Percentiles rank a stretch among this genome's conserved stretches.
Evolutionary conservation across 352 stramenopile genomes (phyloP).

Genomic region (Phytophthora pistaciae): DNA sequence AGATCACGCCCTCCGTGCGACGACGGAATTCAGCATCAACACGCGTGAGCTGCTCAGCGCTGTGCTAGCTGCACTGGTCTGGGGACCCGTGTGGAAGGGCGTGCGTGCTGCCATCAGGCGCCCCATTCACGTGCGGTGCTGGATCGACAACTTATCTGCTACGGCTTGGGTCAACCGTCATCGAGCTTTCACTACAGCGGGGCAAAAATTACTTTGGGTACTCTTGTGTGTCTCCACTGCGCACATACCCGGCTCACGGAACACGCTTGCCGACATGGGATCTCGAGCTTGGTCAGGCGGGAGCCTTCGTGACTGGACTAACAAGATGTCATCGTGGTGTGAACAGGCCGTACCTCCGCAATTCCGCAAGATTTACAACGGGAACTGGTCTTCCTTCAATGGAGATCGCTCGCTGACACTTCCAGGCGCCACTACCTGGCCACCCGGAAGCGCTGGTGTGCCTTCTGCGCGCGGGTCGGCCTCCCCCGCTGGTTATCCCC

Average conservation of each 20-base stretch:
- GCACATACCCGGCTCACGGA: not conserved
- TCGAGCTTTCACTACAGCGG: not conserved
- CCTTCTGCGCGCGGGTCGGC: not conserved
- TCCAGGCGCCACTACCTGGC: too few relatives aligned
- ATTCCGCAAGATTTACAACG: not conserved
- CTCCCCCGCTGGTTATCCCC: not conserved
- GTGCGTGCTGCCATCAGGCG: not conserved
- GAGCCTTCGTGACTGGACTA: not conserved
- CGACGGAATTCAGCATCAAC: not conserved
- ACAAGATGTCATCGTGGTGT: not conserved
- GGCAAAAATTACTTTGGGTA: not conserved
- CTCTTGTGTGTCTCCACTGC: conserved; percentile 4
- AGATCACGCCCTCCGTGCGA: not conserved
- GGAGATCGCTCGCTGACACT: not conserved
- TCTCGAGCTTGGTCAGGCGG: not conserved
- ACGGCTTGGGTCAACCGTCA: not conserved
- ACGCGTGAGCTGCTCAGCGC: not conserved
- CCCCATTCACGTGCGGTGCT: conserved; percentile 1
- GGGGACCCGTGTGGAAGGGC: not conserved
- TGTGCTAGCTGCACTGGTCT: not conserved
- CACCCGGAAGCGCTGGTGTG: not conserved
- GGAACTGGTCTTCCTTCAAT: not conserved
- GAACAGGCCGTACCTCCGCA: not conserved
- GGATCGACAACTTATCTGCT: conserved; percentile 6
- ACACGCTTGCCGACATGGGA: not conserved